Conservation (phyloP, 2,329 filamentous ascomycete genomes). For the Knufia fluminis region DNA sequence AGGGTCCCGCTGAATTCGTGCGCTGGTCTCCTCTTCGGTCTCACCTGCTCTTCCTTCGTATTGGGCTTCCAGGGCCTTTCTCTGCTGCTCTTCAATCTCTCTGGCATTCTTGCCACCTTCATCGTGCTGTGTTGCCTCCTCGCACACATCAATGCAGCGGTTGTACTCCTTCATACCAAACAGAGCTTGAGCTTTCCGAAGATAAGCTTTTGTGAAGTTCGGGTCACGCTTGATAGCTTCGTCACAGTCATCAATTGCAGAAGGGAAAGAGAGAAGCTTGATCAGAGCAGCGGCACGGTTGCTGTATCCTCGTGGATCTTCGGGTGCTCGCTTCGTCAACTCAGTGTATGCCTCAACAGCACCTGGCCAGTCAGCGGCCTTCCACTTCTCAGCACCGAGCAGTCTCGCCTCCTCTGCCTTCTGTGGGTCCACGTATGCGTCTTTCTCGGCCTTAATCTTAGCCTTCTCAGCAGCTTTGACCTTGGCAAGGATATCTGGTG, state of each 20-base stretch:
- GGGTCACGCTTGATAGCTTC: constrained; percentile 81
- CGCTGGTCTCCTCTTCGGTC: constrained; percentile 89
- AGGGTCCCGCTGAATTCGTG: constrained; percentile 80
- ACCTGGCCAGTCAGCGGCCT: constrained; percentile 88
- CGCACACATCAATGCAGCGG: constrained; percentile 82
- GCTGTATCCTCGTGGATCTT: constrained; percentile 89
- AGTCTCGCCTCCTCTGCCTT: constrained; percentile 95
- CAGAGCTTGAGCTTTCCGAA: constrained; percentile 90
- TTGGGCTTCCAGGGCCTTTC: constrained; percentile 86
- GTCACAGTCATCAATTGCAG: constrained; percentile 86
- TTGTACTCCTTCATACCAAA: constrained; percentile 98
- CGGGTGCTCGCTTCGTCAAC: constrained; percentile 91
- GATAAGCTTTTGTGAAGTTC: constrained; percentile 89
- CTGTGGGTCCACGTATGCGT: constrained; percentile 76
- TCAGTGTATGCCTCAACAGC: constrained; percentile 90
- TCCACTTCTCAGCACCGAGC: constrained; percentile 93
- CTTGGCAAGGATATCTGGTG: constrained; percentile 86
- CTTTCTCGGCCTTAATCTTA: constrained; percentile 65
- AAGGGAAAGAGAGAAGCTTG: constrained; percentile 93
- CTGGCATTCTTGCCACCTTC: constrained; percentile 68
- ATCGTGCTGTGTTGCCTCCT: constrained; percentile 70
- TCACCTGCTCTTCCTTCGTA: constrained; percentile 84
- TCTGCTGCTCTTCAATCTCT: constrained; percentile 88
- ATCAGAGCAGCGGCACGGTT: constrained; percentile 96
- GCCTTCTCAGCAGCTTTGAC: constrained; percentile 82